Percentiles rank a stretch among this genome's conserved stretches.
Conservation (phyloP, 345 rosid species). For the Brassica juncea region DNA sequence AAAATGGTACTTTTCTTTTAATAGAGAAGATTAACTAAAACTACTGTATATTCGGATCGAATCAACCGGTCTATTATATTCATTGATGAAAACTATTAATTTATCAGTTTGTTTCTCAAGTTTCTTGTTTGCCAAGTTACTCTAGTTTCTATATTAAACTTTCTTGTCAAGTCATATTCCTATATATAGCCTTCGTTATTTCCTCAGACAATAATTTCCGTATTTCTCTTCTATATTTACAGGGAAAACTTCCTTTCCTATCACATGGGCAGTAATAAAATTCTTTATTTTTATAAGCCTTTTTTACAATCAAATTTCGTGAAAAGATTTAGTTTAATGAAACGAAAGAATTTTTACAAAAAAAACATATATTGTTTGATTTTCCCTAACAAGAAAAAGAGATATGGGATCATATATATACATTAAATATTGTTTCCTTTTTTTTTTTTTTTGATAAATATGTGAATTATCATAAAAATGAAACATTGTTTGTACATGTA, state of each 20-base stretch:
- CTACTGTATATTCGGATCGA: not conserved
- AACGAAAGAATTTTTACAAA: not conserved
- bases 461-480: too few relatives aligned
- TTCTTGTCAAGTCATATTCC: not conserved
- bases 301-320: not conserved
- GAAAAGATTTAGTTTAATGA: not conserved
- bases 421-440: not conserved
- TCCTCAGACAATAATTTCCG: not conserved
- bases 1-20: too few relatives aligned
- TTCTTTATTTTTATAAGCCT: not conserved
- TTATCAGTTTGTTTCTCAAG: not conserved
- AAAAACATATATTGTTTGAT: not conserved
- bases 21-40: not conserved
- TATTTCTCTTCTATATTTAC: not conserved
- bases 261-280: not conserved
- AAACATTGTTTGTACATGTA: too few relatives aligned
- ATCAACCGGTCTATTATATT: not conserved
- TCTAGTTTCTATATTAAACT: not conserved
- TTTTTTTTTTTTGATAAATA: not conserved
- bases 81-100: not conserved
- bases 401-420: not conserved
- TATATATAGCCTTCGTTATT: not conserved
- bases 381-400: not conserved
- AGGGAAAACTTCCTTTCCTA: not conserved
- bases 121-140: not conserved